Base-by-base conservation (phyloP, 306 rosid genomes). In the Cucumis melo region DNA sequence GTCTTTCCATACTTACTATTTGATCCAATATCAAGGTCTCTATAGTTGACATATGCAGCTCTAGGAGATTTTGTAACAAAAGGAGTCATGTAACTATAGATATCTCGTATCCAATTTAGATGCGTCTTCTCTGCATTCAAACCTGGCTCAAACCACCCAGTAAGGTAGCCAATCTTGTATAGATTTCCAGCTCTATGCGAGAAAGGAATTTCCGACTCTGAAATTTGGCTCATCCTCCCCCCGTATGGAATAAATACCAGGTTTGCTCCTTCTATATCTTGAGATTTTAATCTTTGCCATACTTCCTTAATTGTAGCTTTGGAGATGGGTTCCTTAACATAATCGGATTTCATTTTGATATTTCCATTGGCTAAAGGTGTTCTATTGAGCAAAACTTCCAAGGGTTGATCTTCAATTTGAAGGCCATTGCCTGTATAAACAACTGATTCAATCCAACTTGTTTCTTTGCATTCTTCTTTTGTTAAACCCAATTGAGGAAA, bases 381-480 rank as follows among this genome's bases (percentile, higher is more conserved):
- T 21, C 85, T 86, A 36, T 82, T 78, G 0, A 85, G 93, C 50
- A 90, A 79, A 60, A 79, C 54, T 77, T 81, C 85, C 16, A 86
- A 76, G 2, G 84, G 8, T 6, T 46, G 12, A 16, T 86, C 81
- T 36, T 48, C 86, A 15, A 14, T 80, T 3, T 87, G 84, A 56
- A 84, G 32, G 83, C 79, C 8, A 13, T 57, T 61, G 36, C 14
- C 72, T 2, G 72, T 19, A 27, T 82, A 86, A 13, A 90, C 82
- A 48, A 86, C 88, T n/a, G 97, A 88, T 70, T 84, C 80, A 74
- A 92, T 87, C 97, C 96, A 92, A 8, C 87, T 88, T 50, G 86
- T 92, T 80, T 87, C 93, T 7, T 41, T 23, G 36, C 89, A 87
- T 5, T 90, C 85, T 12, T 82, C 82, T 24, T 38, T 76, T 36